Base-by-base conservation (phyloP, 495 filamentous ascomycete species). In the Aspergillus conjunctus region DNA sequence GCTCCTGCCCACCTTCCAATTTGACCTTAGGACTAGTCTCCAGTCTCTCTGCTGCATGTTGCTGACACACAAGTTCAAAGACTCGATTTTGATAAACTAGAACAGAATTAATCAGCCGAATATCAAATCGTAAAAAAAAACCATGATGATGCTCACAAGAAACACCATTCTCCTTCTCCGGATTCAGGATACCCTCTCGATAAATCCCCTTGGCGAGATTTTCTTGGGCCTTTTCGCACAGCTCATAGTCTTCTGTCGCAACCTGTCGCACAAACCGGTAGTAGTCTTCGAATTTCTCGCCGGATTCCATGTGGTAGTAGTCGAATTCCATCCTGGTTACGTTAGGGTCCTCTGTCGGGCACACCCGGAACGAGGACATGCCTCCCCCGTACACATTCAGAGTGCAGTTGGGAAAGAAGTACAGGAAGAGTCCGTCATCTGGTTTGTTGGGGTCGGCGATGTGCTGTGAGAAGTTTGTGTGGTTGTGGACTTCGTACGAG, bases 271-370 rank as follows among this genome's bases (percentile, higher is more conserved):
- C 81, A 60, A 87, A 87, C 32, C 79, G 80, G 63, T 75, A 87
- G 62, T 87, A 85, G 15, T 83, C 78, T 58, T 85, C 81, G 52
- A 87, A 87, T 57, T 82, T 79, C 20, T 84, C 79, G 0, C 82
- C 83, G 0, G 72, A 72, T 5, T 77, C 78, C 14, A 73, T 59
- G 55, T 86, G 81, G 62, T 84, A 87, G 58, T 87, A 87, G 63
- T 87, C 84, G 58, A 87, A 87, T 60, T 87, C 84, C 84, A 87
- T 87, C 21, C 83, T 73, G 1, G 79, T 81, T 21, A 83, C 71
- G 3, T 78, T 74, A 4, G 84, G 83, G 37, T 82, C 73, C 1
- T 75, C 69, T 0, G 79, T 82, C 0, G 84, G 84, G 62, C 82
- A 83, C 2, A 84, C 80, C 8, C 84, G 77, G 68, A 87, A 87